A percentile compares a stretch with the other conserved stretches of the same genome.
phyloP scores from a whole-genome alignment of 768 basidiomycete genomes.

The Lactarius trivialis region DNA sequence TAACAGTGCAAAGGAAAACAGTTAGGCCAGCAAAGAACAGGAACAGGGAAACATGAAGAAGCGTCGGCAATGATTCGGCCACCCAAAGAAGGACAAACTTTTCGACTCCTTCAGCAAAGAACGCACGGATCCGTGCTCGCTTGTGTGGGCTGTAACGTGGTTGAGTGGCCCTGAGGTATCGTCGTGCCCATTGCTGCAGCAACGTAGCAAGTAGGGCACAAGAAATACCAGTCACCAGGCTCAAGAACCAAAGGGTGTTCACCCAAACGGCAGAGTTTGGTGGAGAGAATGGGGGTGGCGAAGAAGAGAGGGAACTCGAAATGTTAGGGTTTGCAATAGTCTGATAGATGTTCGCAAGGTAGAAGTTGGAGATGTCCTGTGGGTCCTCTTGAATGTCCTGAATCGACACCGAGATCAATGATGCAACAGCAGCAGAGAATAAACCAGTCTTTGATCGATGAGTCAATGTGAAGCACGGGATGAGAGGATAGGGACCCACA shows the following conservation, averaged over 20 bases:
- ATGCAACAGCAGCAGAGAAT: not conserved
- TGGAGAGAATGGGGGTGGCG: not conserved
- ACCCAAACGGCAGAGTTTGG: not conserved
- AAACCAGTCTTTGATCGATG: not conserved
- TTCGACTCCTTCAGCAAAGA: not conserved
- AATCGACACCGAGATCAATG: not conserved
- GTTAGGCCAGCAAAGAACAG: not conserved
- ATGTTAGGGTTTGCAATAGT: not conserved
- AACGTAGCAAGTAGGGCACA: conserved; percentile 4
- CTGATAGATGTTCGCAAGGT: not conserved
- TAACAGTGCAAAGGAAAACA: not conserved
- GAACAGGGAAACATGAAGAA: not conserved
- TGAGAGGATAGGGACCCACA: not conserved
- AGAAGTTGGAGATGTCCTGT: not conserved
- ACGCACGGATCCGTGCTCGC: not conserved
- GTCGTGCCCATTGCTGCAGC: conserved; percentile 7
- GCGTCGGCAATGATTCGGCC: not conserved
- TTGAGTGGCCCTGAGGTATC: not conserved
- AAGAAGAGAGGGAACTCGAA: not conserved
- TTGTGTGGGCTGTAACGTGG: not conserved
- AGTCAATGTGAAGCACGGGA: not conserved
- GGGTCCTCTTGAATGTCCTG: not conserved
- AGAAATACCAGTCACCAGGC: not conserved
- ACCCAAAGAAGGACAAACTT: not conserved
- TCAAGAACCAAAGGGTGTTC: conserved; percentile 13